A percentile compares a stretch with the other conserved stretches of the same genome.
phyloP scores from a whole-genome alignment of 1,284 basidiomycete genomes.

The Cerrena zonata region DNA sequence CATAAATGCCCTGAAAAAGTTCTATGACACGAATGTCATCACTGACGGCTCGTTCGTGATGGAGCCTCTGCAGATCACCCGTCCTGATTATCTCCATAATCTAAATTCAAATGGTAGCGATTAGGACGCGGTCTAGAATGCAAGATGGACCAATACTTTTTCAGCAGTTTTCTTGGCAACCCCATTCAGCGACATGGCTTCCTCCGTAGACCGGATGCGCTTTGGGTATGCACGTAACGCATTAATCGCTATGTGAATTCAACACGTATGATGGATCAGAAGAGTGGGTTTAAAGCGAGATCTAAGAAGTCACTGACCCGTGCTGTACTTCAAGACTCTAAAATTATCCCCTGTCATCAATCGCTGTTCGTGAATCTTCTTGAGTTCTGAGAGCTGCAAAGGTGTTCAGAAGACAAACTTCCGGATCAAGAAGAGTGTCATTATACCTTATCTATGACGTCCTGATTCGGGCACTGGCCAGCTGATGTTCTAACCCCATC shows the following conservation, averaged over 20 bases:
- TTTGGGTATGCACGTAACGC: slow-evolving; percentile 48
- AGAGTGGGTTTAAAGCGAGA: not conserved
- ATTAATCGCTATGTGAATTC: slow-evolving; percentile 42
- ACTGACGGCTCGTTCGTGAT: slow-evolving; percentile 56
- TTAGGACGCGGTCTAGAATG: not conserved
- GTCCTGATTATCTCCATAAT: slow-evolving; percentile 75
- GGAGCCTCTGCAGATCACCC: slow-evolving; percentile 57
- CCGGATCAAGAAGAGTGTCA: not conserved
- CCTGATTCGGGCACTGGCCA: slow-evolving; percentile 49
- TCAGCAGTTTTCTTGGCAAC: slow-evolving; percentile 71
- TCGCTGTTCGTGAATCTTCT: slow-evolving; percentile 54
- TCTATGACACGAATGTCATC: slow-evolving; percentile 49
- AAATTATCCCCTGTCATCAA: slow-evolving; percentile 53
- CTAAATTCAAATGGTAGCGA: slow-evolving; percentile 30
- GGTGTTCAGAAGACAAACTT: not conserved
- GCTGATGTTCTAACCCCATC: slow-evolving; percentile 38
- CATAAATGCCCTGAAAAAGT: slow-evolving; percentile 76
- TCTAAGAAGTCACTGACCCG: slow-evolving; percentile 37
- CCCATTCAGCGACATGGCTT: slow-evolving; percentile 60
- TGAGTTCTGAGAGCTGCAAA: slow-evolving; percentile 56
- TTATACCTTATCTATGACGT: slow-evolving; percentile 60
- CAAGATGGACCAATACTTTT: slow-evolving; percentile 44
- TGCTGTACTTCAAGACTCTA: slow-evolving; percentile 56
- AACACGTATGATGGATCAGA: no score
- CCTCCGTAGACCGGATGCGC: slow-evolving; percentile 55